phyloP scores from a whole-genome alignment of 257 asterid genomes.

The Orobanche coerulescens region DNA sequence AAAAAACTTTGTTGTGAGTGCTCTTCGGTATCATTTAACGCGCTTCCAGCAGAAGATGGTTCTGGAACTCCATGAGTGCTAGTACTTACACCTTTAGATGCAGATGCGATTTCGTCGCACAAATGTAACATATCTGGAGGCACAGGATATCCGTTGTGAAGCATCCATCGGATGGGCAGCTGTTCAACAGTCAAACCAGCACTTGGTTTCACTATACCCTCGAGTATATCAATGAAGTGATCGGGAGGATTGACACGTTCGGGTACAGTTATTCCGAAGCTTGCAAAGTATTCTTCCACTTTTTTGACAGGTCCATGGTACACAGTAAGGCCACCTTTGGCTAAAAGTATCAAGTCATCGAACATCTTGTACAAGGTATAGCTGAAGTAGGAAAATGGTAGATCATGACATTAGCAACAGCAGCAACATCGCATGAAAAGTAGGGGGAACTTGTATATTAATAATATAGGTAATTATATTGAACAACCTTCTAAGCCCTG shows the following conservation, averaged over 20 bases:
- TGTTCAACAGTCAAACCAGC: slow-evolving; percentile 60
- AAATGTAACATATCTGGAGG: slow-evolving; percentile 89
- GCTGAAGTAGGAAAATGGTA: slow-evolving; percentile 41
- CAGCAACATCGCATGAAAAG: background rate
- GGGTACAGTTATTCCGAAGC: slow-evolving; percentile 67
- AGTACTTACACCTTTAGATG: slow-evolving; percentile 44
- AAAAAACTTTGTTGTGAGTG: slow-evolving; percentile 30
- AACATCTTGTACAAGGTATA: slow-evolving; percentile 89
- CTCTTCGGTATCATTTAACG: slow-evolving; percentile 39
- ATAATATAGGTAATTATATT: background rate
- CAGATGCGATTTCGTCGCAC: slow-evolving; percentile 67
- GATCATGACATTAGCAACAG: slow-evolving; percentile 14
- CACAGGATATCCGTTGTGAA: slow-evolving; percentile 86
- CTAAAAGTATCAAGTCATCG: slow-evolving; percentile 85
- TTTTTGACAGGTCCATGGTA: slow-evolving; percentile 87
- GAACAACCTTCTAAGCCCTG: slow-evolving; percentile 3
- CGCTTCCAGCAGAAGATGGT: slow-evolving; percentile 29
- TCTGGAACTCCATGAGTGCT: slow-evolving; percentile 27
- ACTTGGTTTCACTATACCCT: slow-evolving; percentile 69
- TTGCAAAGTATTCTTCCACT: slow-evolving; percentile 76
- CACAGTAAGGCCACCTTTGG: slow-evolving; percentile 89
- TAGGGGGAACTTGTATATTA: background rate
- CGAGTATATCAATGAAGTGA: slow-evolving; percentile 84
- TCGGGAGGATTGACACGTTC: slow-evolving; percentile 94
- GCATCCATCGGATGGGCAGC: slow-evolving; percentile 98